These are phyloP conservation scores for Botrytis fragariae DNA, from an alignment of 2,329 filamentous ascomycete genomes.

Conservation along the genomic window DNA sequence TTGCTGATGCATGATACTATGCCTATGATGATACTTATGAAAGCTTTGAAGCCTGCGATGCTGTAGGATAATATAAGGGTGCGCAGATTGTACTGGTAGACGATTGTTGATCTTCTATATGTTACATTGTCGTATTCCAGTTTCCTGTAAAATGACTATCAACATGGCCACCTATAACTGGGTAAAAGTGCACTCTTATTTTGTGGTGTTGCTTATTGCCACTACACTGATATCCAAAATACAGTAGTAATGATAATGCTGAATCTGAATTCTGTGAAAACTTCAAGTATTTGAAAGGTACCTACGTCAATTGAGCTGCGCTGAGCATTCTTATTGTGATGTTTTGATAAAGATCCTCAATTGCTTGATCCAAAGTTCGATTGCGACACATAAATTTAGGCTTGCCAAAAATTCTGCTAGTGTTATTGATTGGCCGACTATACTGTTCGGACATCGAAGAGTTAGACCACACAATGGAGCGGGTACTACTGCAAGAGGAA, in stretches of 20 bases:
- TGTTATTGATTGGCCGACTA: background rate
- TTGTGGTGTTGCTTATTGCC: background rate
- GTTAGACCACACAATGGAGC: background rate
- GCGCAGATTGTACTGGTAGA: constrained; percentile 4
- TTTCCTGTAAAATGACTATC: too few relatives aligned
- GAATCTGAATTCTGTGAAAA: background rate
- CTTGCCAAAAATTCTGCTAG: too few relatives aligned
- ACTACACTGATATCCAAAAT: background rate
- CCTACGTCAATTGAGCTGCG: background rate
- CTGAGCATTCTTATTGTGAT: background rate
- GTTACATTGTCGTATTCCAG: background rate
- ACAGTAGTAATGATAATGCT: background rate
- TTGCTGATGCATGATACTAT: constrained; percentile 18
- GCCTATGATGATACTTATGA: background rate
- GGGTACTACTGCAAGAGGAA: too few relatives aligned
- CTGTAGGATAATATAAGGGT: constrained; percentile 11
- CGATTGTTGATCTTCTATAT: background rate
- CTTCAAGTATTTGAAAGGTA: background rate
- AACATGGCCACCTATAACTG: background rate
- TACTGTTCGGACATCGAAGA: too few relatives aligned
- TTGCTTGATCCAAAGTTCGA: background rate
- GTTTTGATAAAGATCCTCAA: background rate
- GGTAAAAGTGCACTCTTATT: background rate
- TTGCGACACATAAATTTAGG: background rate
- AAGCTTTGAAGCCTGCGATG: background rate